Percentiles rank a stretch among this genome's conserved stretches.
These are phyloP conservation scores for Clitopilus hobsonii DNA, from an alignment of 768 basidiomycete genomes.

Conservation along the genomic window DNA sequence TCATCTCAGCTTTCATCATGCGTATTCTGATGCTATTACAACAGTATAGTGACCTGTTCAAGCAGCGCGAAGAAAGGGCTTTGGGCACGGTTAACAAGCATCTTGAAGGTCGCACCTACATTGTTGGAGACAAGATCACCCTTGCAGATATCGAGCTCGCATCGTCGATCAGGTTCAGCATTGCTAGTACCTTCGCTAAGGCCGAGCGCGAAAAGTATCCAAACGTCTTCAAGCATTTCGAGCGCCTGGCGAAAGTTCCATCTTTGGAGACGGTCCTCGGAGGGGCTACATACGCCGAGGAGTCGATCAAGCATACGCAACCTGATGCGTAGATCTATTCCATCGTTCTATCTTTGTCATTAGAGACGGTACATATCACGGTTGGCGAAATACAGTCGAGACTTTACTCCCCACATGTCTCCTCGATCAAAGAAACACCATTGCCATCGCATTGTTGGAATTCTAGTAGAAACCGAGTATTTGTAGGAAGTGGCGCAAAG, in stretches of 20 bases:
- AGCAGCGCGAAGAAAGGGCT: conserved; percentile 42
- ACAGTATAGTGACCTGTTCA: neutral
- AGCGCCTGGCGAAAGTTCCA: conserved; percentile 87
- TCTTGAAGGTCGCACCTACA: conserved; percentile 77
- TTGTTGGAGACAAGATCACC: conserved; percentile 92
- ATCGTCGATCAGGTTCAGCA: conserved; percentile 47
- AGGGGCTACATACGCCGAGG: conserved; percentile 57
- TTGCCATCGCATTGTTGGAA: too few species aligned
- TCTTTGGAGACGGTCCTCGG: conserved; percentile 64
- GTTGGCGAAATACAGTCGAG: too few species aligned
- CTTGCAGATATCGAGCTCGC: conserved; percentile 83
- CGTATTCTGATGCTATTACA: neutral
- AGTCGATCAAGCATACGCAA: conserved; percentile 60
- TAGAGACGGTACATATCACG: too few species aligned
- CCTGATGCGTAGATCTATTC: too few species aligned
- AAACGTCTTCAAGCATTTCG: conserved; percentile 76
- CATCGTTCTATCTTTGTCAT: too few species aligned
- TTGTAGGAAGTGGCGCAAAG: too few species aligned
- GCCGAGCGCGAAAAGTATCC: conserved; percentile 59
- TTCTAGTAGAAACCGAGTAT: too few species aligned
- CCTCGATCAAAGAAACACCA: too few species aligned
- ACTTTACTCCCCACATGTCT: too few species aligned
- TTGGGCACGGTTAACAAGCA: conserved; percentile 68
- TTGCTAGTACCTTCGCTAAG: conserved; percentile 60
- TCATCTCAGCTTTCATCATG: neutral